These are phyloP conservation scores for Trichoderma cornu-damae DNA, from an alignment of 2,329 filamentous ascomycete genomes.

Conservation along the genomic window DNA sequence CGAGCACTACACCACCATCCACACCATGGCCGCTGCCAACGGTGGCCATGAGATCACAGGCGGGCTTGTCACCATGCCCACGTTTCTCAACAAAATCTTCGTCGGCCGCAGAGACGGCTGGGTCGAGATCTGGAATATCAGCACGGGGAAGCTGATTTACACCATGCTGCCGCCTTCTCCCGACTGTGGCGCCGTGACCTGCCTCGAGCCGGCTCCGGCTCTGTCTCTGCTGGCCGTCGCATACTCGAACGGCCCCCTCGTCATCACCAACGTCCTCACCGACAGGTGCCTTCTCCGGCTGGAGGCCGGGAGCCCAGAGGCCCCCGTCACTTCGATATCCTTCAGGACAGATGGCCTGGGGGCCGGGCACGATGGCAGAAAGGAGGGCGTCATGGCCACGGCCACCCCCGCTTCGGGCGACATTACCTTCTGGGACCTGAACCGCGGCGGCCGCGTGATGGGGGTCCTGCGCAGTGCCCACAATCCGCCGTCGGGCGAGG, in stretches of 20 bases:
- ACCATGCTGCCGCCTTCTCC: constrained; percentile 73
- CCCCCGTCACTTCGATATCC: constrained; percentile 72
- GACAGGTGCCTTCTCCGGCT: constrained; percentile 69
- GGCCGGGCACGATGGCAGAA: constrained; percentile 78
- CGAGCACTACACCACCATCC: constrained; percentile 86
- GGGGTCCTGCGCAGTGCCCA: constrained; percentile 85
- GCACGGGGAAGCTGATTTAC: constrained; percentile 84
- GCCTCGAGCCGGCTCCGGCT: constrained; percentile 76
- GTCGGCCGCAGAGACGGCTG: constrained; percentile 81
- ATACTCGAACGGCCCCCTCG: constrained; percentile 71
- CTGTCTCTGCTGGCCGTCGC: constrained; percentile 83
- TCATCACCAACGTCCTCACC: constrained; percentile 74
- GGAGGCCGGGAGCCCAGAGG: constrained; percentile 59
- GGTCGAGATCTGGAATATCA: constrained; percentile 97
- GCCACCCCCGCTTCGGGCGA: constrained; percentile 75
- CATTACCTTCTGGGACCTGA: constrained; percentile 93
- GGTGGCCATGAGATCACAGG: constrained; percentile 67
- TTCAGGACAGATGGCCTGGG: constrained; percentile 88
- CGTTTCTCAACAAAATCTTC: constrained; percentile 93
- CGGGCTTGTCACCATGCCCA: constrained; percentile 81
- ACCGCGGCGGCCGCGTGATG: constrained; percentile 78
- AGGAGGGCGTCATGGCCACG: constrained; percentile 91
- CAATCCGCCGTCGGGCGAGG: constrained; percentile 60
- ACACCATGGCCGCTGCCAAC: constrained; percentile 51
- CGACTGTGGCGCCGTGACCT: constrained; percentile 75